These are phyloP conservation scores for Amanita phalloides DNA, from an alignment of 768 basidiomycete species.

Conservation along the genomic window DNA sequence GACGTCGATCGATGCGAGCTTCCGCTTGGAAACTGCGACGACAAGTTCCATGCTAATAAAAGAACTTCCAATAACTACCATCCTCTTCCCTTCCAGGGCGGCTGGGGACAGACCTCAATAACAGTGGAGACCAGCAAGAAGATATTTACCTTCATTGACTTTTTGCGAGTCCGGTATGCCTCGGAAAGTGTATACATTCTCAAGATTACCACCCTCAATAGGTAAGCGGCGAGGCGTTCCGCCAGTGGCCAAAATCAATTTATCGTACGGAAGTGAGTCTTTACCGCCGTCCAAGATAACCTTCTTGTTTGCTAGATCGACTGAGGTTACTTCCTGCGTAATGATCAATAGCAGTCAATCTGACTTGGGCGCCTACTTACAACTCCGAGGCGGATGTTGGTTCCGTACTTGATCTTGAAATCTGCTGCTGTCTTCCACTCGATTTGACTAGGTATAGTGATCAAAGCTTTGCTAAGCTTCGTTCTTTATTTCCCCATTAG, in stretches of 20 bases:
- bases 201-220: constrained; percentile 60
- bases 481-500: constrained; percentile 38
- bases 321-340: constrained; percentile 52
- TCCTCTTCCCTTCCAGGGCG: constrained; percentile 59
- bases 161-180: constrained; percentile 60
- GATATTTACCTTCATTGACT: constrained; percentile 49
- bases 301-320: constrained; percentile 52
- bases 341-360: constrained; percentile 3
- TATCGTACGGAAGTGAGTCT: constrained; percentile 56
- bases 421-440: constrained; percentile 64
- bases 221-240: constrained; percentile 66
- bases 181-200: constrained; percentile 72
- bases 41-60: constrained; percentile 95
- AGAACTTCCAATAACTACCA: constrained; percentile 79
- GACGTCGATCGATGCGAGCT: constrained; percentile 73
- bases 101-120: constrained; percentile 2
- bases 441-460: constrained; percentile 69
- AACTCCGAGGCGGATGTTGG: constrained; percentile 49
- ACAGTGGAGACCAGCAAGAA: background rate
- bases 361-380: constrained; percentile 21
- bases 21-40: constrained; percentile 57
- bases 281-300: constrained; percentile 54
- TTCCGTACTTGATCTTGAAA: constrained; percentile 65
- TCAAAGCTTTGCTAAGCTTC: constrained; percentile 80
- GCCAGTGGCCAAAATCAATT: constrained; percentile 73